Conservation (phyloP, 352 stramenopile genomes). For the Phytophthora fragariaefolia region DNA sequence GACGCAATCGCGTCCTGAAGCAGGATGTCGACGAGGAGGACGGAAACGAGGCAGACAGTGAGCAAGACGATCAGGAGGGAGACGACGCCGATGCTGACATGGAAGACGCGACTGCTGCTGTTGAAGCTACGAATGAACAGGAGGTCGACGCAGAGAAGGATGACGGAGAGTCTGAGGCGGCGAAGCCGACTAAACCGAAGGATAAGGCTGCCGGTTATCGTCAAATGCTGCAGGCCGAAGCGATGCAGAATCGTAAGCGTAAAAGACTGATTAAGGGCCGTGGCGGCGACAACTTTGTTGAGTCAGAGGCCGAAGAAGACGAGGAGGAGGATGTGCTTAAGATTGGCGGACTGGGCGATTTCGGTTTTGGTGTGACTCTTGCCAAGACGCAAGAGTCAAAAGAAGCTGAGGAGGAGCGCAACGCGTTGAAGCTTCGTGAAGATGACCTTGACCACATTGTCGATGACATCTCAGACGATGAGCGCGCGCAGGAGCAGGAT, state of each 20-base stretch:
- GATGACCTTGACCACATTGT: slow-evolving; percentile 88
- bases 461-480: slow-evolving; percentile 86
- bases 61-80: slow-evolving; percentile 54
- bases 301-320: slow-evolving; percentile 87
- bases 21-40: slow-evolving; percentile 60
- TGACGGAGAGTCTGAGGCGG: not conserved
- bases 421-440: slow-evolving; percentile 73
- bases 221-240: slow-evolving; percentile 68
- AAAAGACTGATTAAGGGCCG: slow-evolving; percentile 60
- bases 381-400: slow-evolving; percentile 73
- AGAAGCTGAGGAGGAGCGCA: slow-evolving; percentile 80
- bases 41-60: slow-evolving; percentile 66
- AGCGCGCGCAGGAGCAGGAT: slow-evolving; percentile 67
- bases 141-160: slow-evolving; percentile 14
- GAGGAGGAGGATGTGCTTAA: slow-evolving; percentile 86
- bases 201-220: slow-evolving; percentile 79
- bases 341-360: slow-evolving; percentile 83
- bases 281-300: slow-evolving; percentile 63
- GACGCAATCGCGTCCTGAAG: slow-evolving; percentile 50
- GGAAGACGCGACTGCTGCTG: slow-evolving; percentile 27
- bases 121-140: slow-evolving; percentile 13
- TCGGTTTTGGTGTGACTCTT: slow-evolving; percentile 84
- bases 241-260: slow-evolving; percentile 54
- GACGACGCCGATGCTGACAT: slow-evolving; percentile 34
- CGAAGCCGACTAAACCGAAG: slow-evolving; percentile 28